These are phyloP conservation scores for Albugo laibachii DNA, from an alignment of 352 stramenopile species.

Conservation along the genomic window DNA sequence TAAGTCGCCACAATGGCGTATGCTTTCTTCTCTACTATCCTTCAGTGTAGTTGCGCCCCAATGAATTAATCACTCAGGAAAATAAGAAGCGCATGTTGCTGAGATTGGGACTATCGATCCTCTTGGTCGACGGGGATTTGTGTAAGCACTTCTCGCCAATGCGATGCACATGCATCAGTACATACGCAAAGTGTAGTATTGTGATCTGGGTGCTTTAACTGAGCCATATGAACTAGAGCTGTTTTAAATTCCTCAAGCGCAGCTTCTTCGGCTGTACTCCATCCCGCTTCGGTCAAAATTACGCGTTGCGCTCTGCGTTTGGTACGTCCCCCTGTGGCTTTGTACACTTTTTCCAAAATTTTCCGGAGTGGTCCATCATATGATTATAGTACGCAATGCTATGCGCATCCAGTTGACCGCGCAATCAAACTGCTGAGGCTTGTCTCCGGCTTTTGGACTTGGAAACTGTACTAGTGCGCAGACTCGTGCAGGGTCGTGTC, in stretches of 20 bases:
- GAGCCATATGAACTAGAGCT: not conserved
- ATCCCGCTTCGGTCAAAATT: too few relatives aligned
- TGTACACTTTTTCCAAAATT: conserved; percentile 1
- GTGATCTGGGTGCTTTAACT: not conserved
- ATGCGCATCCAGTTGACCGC: conserved; percentile 14
- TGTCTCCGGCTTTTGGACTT: conserved; percentile 1
- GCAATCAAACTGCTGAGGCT: conserved; percentile 12
- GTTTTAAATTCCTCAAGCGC: not conserved
- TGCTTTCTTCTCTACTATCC: conserved; percentile 8
- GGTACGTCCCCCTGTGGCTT: conserved; percentile 1
- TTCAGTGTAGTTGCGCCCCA: conserved; percentile 1
- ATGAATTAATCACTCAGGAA: conserved; percentile 4
- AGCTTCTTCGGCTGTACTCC: too few relatives aligned
- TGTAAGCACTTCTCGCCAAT: conserved; percentile 1
- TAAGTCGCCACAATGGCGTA: conserved; percentile 6
- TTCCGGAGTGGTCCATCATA: conserved; percentile 1
- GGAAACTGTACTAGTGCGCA: conserved; percentile 1
- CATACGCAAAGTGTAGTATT: too few relatives aligned
- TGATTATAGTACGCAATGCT: conserved; percentile 11
- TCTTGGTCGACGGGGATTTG: conserved; percentile 2
- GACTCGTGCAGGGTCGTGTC: conserved; percentile 3
- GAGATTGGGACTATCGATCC: not conserved
- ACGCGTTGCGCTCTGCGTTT: not conserved
- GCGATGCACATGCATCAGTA: not conserved
- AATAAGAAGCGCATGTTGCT: conserved; percentile 2